Conservation (phyloP, 148 eudicot genomes). For the Salicornia ramosissima region DNA sequence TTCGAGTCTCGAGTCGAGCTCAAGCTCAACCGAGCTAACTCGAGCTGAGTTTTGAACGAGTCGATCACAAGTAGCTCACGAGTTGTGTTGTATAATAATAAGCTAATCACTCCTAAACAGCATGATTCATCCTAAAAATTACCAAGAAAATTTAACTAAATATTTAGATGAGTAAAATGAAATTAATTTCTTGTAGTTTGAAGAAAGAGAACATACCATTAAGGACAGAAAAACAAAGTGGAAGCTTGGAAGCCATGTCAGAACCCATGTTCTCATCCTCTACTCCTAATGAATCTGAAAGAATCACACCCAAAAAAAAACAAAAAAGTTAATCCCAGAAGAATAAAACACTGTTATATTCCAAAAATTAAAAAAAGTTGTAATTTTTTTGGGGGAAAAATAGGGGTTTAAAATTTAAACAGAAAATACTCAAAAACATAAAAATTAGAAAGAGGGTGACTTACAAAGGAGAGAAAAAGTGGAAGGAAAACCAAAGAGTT, state of each 20-base stretch:
- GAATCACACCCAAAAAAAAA: constrained; percentile 23
- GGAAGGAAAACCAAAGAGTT: constrained; percentile 33
- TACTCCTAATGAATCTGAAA: constrained; percentile 52
- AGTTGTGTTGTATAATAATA: no score
- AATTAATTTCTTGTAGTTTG: not conserved
- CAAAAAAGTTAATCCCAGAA: not conserved
- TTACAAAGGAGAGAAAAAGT: constrained; percentile 52
- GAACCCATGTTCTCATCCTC: constrained; percentile 38
- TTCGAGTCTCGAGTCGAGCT: no score
- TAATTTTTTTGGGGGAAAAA: not conserved
- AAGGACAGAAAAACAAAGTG: constrained; percentile 60
- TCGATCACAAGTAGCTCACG: no score
- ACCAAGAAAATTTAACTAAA: not conserved
- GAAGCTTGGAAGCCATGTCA: constrained; percentile 31
- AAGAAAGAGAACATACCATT: constrained; percentile 42
- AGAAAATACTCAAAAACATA: constrained; percentile 4
- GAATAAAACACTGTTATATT: not conserved
- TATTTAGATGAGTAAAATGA: not conserved
- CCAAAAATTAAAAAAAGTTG: no score
- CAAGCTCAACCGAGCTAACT: no score
- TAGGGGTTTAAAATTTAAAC: not conserved
- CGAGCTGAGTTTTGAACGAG: no score
- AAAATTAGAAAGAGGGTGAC: constrained; percentile 13
- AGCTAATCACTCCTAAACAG: not conserved
- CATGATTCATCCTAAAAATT: not conserved